Evolutionary conservation across 352 stramenopile species (phyloP).

Genomic region (Phytophthora pluvialis): DNA sequence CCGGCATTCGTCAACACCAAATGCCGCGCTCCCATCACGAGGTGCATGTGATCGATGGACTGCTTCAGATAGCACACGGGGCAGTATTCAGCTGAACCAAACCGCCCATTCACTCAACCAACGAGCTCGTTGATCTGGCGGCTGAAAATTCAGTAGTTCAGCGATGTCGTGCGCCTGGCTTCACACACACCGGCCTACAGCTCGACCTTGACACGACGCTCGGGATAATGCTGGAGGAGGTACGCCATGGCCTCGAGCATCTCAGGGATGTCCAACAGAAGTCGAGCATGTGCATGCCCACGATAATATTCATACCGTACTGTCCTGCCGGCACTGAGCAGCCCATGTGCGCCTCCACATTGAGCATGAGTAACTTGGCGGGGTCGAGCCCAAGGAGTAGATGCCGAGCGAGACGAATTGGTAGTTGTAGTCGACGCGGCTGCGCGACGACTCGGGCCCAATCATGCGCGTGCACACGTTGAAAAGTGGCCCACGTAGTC

Average conservation of each 20-base stretch:
- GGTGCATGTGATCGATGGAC: constrained; percentile 85
- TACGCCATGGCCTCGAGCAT: constrained; percentile 92
- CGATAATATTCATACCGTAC: constrained; percentile 80
- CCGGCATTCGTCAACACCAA: too few relatives aligned
- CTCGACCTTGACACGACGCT: constrained; percentile 94
- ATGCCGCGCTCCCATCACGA: constrained; percentile 88
- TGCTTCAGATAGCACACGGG: constrained; percentile 91
- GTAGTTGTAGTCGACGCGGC: constrained; percentile 87
- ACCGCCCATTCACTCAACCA: constrained; percentile 87
- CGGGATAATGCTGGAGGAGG: constrained; percentile 86
- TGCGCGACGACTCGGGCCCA: constrained; percentile 85
- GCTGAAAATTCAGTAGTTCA: constrained; percentile 83
- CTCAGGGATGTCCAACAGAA: constrained; percentile 88
- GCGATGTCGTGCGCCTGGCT: constrained; percentile 60
- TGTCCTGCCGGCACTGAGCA: constrained; percentile 64
- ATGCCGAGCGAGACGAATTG: constrained; percentile 88
- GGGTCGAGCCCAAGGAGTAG: constrained; percentile 90
- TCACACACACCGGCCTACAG: constrained; percentile 93
- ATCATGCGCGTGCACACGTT: constrained; percentile 88
- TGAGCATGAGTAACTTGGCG: constrained; percentile 72
- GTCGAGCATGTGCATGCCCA: constrained; percentile 80
- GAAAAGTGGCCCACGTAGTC: constrained; percentile 91
- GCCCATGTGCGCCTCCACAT: constrained; percentile 55
- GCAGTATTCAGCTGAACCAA: constrained; percentile 88
- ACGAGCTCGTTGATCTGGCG: constrained; percentile 92